Evolutionary conservation across 352 stramenopile species (phyloP), one percentile per base, ranked within the genome.

Genomic region (Pilasporangium apinafurcum): DNA sequence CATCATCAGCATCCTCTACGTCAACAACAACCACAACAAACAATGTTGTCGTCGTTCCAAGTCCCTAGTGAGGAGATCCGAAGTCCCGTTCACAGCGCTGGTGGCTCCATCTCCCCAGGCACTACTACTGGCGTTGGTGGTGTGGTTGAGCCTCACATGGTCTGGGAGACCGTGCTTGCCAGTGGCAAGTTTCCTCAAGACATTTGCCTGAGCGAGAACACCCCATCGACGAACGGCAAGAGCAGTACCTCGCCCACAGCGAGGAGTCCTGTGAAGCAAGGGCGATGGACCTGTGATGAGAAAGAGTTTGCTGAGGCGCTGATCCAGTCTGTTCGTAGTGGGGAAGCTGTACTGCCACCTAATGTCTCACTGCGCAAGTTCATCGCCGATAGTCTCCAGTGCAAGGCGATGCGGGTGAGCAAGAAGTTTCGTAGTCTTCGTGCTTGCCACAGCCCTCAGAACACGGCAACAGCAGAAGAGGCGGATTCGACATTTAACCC

Each of bases 161-260:
- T 90, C 26, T 90, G 78, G 78, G 69, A 87, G 17, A 64, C 62
- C 3, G 78, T 90, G 17, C 52, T 87, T 20, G 21, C 44, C 2
- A 80, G 60, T 8, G 72, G 68, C 48, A 68, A 71, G 38, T 87
- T 90, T 37, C 78, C 78, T 0, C 51, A 56, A 2, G 74, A 86
- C 14, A 52, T 87, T 17, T 79, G 69, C 43, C 52, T 88, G 12
- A 83, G 52, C 37, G 72, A 86, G 33, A 50, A 56, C 22, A 68
- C 30, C 30, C 44, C 48, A 8, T 52, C 52, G n/a, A 40, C 42
- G 10, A 53, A 21, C 6, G 62, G 35, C 24, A 38, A 59, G 10
- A 50, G 52, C 31, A 58, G 47, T 27, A 45, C 48, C 34, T 25
- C 24, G 30, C 5, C 32, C 27, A 18, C 30, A n/a, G 25, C 35